Percentiles rank a stretch among this genome's conserved stretches.
phyloP scores from a whole-genome alignment of 306 rosid genomes.

The Trifolium pratense region DNA sequence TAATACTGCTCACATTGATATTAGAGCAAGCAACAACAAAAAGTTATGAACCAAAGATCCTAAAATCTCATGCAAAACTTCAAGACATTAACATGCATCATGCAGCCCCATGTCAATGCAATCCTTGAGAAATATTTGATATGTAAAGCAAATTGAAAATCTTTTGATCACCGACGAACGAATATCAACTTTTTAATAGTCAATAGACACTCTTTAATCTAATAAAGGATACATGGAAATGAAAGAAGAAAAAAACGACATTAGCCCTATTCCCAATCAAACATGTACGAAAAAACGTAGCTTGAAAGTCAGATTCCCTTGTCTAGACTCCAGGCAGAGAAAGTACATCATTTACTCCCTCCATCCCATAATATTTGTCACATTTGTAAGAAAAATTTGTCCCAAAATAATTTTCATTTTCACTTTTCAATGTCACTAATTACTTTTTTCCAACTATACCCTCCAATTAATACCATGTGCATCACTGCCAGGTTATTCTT shows the following conservation, averaged over 20 bases:
- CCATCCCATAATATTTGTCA: too few species aligned
- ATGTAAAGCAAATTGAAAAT: background rate
- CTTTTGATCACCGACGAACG: background rate
- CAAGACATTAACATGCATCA: slow-evolving; percentile 21
- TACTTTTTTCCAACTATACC: too few species aligned
- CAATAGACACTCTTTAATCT: slow-evolving; percentile 1
- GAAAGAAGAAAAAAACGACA: background rate
- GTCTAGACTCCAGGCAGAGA: background rate
- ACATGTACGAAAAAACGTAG: slow-evolving; percentile 18
- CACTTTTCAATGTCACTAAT: too few species aligned
- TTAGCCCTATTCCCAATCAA: background rate
- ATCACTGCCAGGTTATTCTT: too few species aligned
- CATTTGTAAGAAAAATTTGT: too few species aligned
- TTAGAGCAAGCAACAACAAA: slow-evolving; percentile 33
- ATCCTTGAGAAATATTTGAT: slow-evolving; percentile 7
- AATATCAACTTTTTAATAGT: background rate
- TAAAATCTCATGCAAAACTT: slow-evolving; percentile 26
- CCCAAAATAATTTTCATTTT: too few species aligned
- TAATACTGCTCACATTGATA: slow-evolving; percentile 16
- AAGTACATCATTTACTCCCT: background rate
- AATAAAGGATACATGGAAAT: background rate
- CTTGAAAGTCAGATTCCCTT: slow-evolving; percentile 22
- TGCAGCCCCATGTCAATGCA: slow-evolving; percentile 32
- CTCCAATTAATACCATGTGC: too few species aligned
- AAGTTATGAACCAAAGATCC: slow-evolving; percentile 33